Evolutionary conservation across 2,329 filamentous ascomycete species (phyloP).

Genomic region (Ophiostoma piceae): DNA sequence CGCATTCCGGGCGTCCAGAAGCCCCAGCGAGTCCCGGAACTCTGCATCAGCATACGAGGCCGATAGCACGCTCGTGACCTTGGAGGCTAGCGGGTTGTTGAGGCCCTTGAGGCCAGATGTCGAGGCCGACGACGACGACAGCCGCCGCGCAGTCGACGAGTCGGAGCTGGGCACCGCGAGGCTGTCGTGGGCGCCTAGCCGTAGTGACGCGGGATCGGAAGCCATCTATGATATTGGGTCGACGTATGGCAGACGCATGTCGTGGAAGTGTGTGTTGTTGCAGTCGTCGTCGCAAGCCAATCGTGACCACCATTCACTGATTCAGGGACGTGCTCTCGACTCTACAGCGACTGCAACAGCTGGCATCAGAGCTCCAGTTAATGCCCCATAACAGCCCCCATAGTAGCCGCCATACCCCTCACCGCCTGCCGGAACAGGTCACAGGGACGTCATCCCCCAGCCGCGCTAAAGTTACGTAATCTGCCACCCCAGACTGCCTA

Average conservation of each 20-base stretch:
- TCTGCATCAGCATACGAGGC: constrained; percentile 89
- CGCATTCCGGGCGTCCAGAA: constrained; percentile 67
- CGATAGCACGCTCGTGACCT: constrained; percentile 79
- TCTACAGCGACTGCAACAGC: not conserved
- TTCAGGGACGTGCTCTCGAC: not conserved
- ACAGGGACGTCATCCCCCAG: constrained; percentile 21
- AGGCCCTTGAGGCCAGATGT: constrained; percentile 25
- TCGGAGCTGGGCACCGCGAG: not conserved
- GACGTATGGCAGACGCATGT: constrained; percentile 19
- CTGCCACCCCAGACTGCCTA: constrained; percentile 12
- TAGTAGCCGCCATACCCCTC: not conserved
- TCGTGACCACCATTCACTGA: not conserved
- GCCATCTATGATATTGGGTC: constrained; percentile 23
- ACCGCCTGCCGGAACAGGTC: constrained; percentile 24
- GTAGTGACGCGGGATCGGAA: constrained; percentile 19
- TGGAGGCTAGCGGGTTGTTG: constrained; percentile 63
- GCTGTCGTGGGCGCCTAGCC: constrained; percentile 13
- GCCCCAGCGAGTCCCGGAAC: constrained; percentile 75
- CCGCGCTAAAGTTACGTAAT: constrained; percentile 17
- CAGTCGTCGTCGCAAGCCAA: not conserved
- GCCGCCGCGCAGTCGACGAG: constrained; percentile 31
- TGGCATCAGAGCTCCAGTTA: constrained; percentile 4
- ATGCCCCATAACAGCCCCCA: not conserved
- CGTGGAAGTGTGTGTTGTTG: not conserved
- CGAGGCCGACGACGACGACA: constrained; percentile 27